Percentiles rank a stretch among this genome's conserved stretches.
phyloP scores from a whole-genome alignment of 352 stramenopile genomes.

The Pythium vanterpoolii region DNA sequence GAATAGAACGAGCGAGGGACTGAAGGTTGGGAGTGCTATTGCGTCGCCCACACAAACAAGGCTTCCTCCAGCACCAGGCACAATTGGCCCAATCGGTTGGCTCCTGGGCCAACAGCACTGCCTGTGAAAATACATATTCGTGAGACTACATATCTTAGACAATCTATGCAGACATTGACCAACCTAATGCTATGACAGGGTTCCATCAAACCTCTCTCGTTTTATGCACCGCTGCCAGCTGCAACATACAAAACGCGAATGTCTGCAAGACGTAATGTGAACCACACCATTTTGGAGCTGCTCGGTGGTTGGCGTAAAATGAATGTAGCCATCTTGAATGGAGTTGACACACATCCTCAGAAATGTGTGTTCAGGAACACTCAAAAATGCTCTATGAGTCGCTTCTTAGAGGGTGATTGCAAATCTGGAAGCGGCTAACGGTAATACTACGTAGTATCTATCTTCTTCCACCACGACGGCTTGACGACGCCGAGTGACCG shows the following conservation, averaged over 20 bases:
- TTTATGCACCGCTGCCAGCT: not conserved
- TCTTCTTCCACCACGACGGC: conserved; percentile 1
- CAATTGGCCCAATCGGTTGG: conserved; percentile 74
- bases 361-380: not conserved
- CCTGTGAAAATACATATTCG: conserved; percentile 25
- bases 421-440: too few species aligned
- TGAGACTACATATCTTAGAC: conserved; percentile 16
- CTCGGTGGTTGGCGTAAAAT: not conserved
- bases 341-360: not conserved
- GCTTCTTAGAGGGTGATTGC: too few species aligned
- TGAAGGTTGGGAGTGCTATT: conserved; percentile 60
- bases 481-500: not conserved
- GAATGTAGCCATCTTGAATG: conserved; percentile 9
- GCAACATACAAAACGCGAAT: conserved; percentile 7
- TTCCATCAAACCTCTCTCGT: not conserved
- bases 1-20: conserved; percentile 87
- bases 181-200: not conserved
- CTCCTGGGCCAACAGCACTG: conserved; percentile 42
- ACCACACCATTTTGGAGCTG: not conserved
- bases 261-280: not conserved
- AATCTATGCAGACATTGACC: not conserved
- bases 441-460: too few species aligned
- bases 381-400: conserved; percentile 4
- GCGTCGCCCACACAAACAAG: conserved; percentile 13
- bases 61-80: conserved; percentile 20